phyloP scores from a whole-genome alignment of 306 rosid genomes.

The Prosopis cineraria region DNA sequence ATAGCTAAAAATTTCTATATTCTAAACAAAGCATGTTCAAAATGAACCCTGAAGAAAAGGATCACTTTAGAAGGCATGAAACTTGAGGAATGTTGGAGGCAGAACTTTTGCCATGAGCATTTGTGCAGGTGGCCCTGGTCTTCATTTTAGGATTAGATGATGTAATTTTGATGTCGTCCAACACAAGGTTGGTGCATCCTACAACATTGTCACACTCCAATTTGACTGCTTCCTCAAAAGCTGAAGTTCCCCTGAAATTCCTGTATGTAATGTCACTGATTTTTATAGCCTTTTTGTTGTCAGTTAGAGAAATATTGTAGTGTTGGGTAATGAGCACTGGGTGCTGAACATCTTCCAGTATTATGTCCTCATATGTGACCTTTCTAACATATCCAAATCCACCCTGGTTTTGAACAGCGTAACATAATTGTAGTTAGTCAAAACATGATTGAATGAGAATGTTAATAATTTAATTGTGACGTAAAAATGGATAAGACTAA shows the following conservation, averaged over 20 bases:
- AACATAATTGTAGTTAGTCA: neutral
- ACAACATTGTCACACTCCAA: conserved; percentile 21
- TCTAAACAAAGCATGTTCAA: neutral
- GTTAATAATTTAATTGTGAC: neutral
- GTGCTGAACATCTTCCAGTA: neutral
- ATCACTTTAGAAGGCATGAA: conserved; percentile 27
- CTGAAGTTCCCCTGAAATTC: conserved; percentile 47
- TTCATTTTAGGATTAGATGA: neutral
- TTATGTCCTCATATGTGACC: conserved; percentile 46
- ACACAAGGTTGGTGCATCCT: conserved; percentile 37
- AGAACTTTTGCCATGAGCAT: conserved; percentile 26
- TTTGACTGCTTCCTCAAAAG: conserved; percentile 13
- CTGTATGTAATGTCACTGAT: conserved; percentile 48
- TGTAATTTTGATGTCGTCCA: conserved; percentile 31
- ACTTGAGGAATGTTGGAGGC: conserved; percentile 28
- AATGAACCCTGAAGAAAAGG: neutral
- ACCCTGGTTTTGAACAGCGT: conserved; percentile 34
- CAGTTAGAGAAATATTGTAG: neutral
- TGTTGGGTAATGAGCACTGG: conserved; percentile 52
- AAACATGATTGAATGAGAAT: neutral
- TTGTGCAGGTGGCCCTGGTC: conserved; percentile 27
- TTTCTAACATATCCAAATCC: conserved; percentile 57
- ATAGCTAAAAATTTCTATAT: neutral
- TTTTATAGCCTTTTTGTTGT: neutral
- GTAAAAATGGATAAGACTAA: too few relatives aligned